These are phyloP conservation scores for Globisporangium alternatum DNA, from an alignment of 352 stramenopile genomes.

Conservation along the genomic window DNA sequence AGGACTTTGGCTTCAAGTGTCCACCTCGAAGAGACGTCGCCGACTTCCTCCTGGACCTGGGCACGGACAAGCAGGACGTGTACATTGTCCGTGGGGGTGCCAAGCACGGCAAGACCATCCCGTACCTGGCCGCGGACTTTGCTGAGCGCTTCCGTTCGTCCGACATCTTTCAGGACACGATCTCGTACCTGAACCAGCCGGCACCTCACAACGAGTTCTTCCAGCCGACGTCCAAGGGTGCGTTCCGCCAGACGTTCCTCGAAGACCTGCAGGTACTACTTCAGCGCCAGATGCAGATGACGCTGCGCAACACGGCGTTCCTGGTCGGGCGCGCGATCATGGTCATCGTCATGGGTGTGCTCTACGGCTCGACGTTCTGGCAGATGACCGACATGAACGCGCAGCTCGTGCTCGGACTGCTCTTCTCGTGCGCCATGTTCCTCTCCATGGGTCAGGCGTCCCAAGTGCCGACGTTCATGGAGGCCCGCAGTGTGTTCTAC, in stretches of 20 bases:
- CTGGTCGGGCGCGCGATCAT: conserved; percentile 45
- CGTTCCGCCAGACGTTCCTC: conserved; percentile 51
- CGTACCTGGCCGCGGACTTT: conserved; percentile 39
- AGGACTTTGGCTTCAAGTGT: conserved; percentile 41
- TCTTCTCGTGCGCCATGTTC: conserved; percentile 89
- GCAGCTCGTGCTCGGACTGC: conserved; percentile 72
- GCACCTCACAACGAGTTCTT: conserved; percentile 6
- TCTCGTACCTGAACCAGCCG: conserved; percentile 36
- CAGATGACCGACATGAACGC: conserved; percentile 50
- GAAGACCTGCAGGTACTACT: conserved; percentile 44
- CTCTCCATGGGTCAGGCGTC: conserved; percentile 77
- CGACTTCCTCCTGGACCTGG: conserved; percentile 53
- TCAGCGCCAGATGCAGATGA: conserved; percentile 70
- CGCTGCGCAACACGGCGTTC: conserved; percentile 47
- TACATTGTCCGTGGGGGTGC: conserved; percentile 25
- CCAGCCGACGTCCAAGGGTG: background rate
- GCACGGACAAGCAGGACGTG: conserved; percentile 45
- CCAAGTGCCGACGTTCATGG: conserved; percentile 81
- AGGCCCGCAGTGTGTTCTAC: conserved; percentile 78
- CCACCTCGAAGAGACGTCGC: conserved; percentile 46
- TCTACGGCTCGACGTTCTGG: conserved; percentile 70
- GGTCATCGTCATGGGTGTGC: conserved; percentile 58
- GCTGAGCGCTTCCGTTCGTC: conserved; percentile 50
- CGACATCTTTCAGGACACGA: conserved; percentile 42
- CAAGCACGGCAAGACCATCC: conserved; percentile 9